A percentile compares a stretch with the other conserved stretches of the same genome.
phyloP scores from a whole-genome alignment of 495 filamentous ascomycete genomes.

The Penicillium pancosmium region DNA sequence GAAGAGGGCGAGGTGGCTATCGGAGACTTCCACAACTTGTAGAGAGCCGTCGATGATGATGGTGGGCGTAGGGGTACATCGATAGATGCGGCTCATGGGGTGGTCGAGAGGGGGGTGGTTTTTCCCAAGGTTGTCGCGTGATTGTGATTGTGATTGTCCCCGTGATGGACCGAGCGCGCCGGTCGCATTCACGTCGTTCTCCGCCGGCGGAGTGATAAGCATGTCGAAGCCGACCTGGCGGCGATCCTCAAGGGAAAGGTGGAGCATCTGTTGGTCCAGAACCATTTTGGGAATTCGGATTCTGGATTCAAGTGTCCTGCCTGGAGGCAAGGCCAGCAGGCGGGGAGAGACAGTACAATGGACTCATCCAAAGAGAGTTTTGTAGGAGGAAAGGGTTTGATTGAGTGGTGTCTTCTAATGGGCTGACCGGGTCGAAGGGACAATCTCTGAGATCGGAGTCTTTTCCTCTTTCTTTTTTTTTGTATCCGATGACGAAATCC shows the following conservation, averaged over 20 bases:
- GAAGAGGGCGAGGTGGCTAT: slow-evolving; percentile 48
- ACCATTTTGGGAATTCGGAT: slow-evolving; percentile 16
- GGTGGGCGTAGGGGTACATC: slow-evolving; percentile 51
- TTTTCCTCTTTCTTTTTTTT: background rate
- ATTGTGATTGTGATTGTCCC: background rate
- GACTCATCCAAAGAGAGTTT: background rate
- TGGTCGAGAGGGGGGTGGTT: background rate
- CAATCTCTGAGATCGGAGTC: background rate
- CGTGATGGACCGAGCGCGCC: background rate
- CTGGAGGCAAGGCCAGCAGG: slow-evolving; percentile 13
- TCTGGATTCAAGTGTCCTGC: slow-evolving; percentile 7
- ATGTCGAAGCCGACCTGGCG: slow-evolving; percentile 17
- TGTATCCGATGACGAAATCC: background rate
- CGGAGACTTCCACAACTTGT: slow-evolving; percentile 50
- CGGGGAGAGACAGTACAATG: background rate
- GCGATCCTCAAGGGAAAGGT: slow-evolving; percentile 25
- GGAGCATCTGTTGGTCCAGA: slow-evolving; percentile 31
- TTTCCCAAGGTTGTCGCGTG: background rate
- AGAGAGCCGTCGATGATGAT: slow-evolving; percentile 52
- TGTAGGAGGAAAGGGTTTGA: background rate
- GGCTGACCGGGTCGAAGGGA: background rate
- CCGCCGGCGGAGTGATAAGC: slow-evolving; percentile 31
- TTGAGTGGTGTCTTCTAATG: background rate
- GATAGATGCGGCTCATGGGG: slow-evolving; percentile 42
- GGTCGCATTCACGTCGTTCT: slow-evolving; percentile 19